These are phyloP conservation scores for Pseudonectria foliicola DNA, from an alignment of 2,329 filamentous ascomycete species.

Conservation along the genomic window DNA sequence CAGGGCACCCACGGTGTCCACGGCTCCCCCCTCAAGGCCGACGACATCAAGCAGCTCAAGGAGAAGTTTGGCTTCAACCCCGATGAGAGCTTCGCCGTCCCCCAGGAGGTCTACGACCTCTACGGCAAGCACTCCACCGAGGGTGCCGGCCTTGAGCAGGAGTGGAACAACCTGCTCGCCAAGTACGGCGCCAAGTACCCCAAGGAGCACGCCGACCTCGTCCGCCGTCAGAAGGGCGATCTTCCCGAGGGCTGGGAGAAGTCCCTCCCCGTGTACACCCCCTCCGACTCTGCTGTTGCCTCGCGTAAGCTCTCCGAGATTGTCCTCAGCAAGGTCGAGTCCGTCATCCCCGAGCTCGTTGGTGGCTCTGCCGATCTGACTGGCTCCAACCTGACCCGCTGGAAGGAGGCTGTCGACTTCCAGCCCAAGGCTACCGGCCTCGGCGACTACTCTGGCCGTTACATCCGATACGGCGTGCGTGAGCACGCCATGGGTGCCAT, in stretches of 20 bases:
- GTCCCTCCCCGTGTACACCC: slow-evolving; percentile 82
- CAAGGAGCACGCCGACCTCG: slow-evolving; percentile 71
- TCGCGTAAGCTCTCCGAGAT: slow-evolving; percentile 95
- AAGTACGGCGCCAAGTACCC: slow-evolving; percentile 78
- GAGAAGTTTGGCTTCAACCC: slow-evolving; percentile 93
- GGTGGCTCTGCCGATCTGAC: slow-evolving; percentile 97
- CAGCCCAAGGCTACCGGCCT: slow-evolving; percentile 81
- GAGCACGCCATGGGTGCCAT: slow-evolving; percentile 90
- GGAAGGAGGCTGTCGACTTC: slow-evolving; percentile 97
- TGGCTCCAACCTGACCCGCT: slow-evolving; percentile 96
- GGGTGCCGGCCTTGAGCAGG: slow-evolving; percentile 81
- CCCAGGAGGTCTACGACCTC: slow-evolving; percentile 87
- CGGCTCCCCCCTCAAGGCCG: slow-evolving; percentile 89
- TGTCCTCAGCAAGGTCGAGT: slow-evolving; percentile 82
- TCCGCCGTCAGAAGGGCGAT: slow-evolving; percentile 70
- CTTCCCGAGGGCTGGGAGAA: slow-evolving; percentile 98
- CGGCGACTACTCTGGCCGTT: slow-evolving; percentile 85
- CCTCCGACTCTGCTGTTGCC: slow-evolving; percentile 75
- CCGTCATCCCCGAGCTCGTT: slow-evolving; percentile 77
- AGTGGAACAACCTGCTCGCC: slow-evolving; percentile 91
- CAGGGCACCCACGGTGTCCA: slow-evolving; percentile 94
- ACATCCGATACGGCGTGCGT: slow-evolving; percentile 86
- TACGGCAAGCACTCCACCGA: slow-evolving; percentile 80
- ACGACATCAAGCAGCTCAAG: slow-evolving; percentile 93
- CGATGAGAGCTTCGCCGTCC: slow-evolving; percentile 84